These are phyloP conservation scores for Senna tora DNA, from an alignment of 306 rosid species.

Conservation along the genomic window DNA sequence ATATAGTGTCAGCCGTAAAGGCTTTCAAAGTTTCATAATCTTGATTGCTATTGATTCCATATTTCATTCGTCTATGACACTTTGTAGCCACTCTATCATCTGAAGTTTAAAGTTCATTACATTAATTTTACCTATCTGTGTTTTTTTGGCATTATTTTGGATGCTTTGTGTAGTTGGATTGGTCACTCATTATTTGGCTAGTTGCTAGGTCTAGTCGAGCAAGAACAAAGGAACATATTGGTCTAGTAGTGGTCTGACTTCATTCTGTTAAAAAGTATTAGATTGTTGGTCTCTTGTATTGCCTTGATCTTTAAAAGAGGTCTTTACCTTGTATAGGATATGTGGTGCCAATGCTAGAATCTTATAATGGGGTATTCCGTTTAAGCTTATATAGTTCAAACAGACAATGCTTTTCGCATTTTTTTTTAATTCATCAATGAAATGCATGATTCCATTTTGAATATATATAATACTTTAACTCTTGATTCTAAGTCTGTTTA, in stretches of 20 bases:
- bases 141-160: not conserved
- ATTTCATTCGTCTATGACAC: not conserved
- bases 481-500: constrained; percentile 6
- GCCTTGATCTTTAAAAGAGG: constrained; percentile 1
- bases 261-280: constrained; percentile 2
- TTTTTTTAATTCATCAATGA: not conserved
- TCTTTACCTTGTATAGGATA: not conserved
- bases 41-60: not conserved
- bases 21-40: constrained; percentile 13
- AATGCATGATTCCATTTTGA: not conserved
- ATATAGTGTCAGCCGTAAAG: not conserved
- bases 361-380: not conserved
- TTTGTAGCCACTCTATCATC: constrained; percentile 12
- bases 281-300: not conserved
- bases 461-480: not conserved
- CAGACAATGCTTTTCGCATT: not conserved
- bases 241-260: not conserved
- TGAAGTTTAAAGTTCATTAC: not conserved
- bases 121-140: not conserved
- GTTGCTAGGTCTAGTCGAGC: not conserved
- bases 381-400: not conserved
- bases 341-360: not conserved
- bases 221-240: not conserved
- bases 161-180: constrained; percentile 2
- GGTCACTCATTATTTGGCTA: not conserved